Conservation (phyloP, 2,329 filamentous ascomycete genomes). For the Colletotrichum scovillei region DNA sequence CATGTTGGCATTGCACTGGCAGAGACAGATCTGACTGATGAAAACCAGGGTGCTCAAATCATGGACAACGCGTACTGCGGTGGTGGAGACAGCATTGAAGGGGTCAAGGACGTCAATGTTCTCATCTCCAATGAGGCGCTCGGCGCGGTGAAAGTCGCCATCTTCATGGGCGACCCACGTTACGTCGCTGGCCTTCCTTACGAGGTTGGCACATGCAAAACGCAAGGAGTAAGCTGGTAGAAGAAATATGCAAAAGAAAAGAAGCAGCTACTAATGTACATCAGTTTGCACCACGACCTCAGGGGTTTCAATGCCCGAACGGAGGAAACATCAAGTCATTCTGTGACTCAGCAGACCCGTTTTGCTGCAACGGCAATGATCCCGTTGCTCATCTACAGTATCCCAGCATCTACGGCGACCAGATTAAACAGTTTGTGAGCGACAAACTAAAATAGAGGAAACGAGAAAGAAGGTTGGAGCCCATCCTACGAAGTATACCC, state of each 20-base stretch:
- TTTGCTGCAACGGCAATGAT: constrained; percentile 71
- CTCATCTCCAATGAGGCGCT: constrained; percentile 59
- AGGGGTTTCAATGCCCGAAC: constrained; percentile 65
- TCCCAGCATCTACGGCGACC: constrained; percentile 29
- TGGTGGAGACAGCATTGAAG: constrained; percentile 61
- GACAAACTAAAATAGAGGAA: constrained; percentile 21
- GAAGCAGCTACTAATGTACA: background rate
- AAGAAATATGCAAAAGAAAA: too few species aligned
- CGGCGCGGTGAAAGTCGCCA: constrained; percentile 69
- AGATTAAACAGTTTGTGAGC: constrained; percentile 32
- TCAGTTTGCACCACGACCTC: constrained; percentile 66
- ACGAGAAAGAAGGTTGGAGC: background rate
- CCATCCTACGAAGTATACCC: too few species aligned
- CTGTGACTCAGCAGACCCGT: constrained; percentile 69
- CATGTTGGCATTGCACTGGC: background rate
- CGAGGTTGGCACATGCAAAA: constrained; percentile 68
- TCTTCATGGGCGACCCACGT: constrained; percentile 74
- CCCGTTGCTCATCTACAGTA: constrained; percentile 57
- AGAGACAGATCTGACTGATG: background rate
- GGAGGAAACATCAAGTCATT: constrained; percentile 67
- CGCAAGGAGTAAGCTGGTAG: constrained; percentile 62
- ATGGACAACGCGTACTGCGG: constrained; percentile 73
- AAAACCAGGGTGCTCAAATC: constrained; percentile 67
- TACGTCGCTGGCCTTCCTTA: constrained; percentile 66
- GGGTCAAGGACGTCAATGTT: constrained; percentile 55